Base-by-base conservation (phyloP, 179 eudicot genomes). In the Actinidia arguta region DNA sequence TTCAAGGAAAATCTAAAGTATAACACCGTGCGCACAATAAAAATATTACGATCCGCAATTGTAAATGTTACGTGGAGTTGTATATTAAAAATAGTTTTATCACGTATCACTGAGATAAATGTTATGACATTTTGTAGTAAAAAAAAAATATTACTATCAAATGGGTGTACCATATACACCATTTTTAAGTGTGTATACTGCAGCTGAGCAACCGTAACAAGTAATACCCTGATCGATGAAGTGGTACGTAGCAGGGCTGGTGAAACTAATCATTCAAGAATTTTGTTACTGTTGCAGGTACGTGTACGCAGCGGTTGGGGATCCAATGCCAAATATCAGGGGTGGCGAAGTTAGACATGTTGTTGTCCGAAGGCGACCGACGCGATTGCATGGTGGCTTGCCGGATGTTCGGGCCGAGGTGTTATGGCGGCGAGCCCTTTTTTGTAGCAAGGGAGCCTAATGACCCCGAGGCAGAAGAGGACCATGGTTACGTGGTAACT, bases 301-400 rank as follows among this genome's bases (percentile, higher is more conserved):
- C 18, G 84, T 86, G 4, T 91, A 92, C 48, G 90, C 93, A 24
- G 94, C 90, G 24, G 44, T 92, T 0, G 90, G 91, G 0, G 89
- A 88, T 48, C 91, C 88, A 3, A 78, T 85, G 87, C 97, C 97
- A 0, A 92, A 86, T 89, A 39, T 50, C 85, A 2, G 97, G 97
- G 9, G 87, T 92, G 51, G 94, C 87, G 77, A 94, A 94, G 80
- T 22, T 94, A 7, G 97, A 94, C 64, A 63, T 92, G 24, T 85
- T 91, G 4, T 75, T 78, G 55, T 75, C 85, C 0, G 88, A 85
- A 51, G 80, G 42, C 0, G 88, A 83, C 17, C 81, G 85, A 0
- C 80, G 80, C 2, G 93, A 92, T 25, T 87, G 91, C 84, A 84
- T 88, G 27, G 92, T 90, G 76, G 94, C 90, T 0, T 82, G 88